Percentiles rank a stretch among this genome's conserved stretches.
Conservation (phyloP, 352 stramenopile genomes). For the Globisporangium polare region DNA sequence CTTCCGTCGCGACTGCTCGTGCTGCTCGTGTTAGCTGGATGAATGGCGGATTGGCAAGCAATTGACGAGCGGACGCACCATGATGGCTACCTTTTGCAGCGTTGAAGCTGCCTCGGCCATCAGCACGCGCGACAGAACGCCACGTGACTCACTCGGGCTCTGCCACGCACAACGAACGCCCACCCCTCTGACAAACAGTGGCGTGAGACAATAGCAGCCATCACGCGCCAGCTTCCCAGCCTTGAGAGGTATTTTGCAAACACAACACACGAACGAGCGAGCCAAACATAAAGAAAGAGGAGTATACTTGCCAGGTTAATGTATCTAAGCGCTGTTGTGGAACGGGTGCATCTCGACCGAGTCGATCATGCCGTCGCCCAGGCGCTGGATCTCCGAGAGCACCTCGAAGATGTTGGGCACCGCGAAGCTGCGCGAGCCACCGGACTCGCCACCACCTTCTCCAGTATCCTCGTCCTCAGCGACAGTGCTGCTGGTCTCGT, state of each 20-base stretch:
- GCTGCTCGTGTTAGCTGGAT: not conserved
- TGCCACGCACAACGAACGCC: not conserved
- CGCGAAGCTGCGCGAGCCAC: constrained; percentile 29
- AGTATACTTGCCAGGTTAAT: constrained; percentile 6
- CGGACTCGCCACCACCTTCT: constrained; percentile 6
- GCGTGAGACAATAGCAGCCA: not conserved
- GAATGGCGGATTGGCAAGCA: too few species aligned
- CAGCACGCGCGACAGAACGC: not conserved
- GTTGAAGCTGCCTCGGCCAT: constrained; percentile 6
- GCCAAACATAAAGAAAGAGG: not conserved
- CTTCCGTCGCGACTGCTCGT: constrained; percentile 1
- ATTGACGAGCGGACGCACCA: too few species aligned
- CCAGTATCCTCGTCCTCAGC: constrained; percentile 15
- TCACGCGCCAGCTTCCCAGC: too few species aligned
- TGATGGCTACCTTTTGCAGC: constrained; percentile 4
- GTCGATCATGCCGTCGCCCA: constrained; percentile 62
- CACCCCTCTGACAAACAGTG: not conserved
- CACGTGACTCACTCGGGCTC: not conserved
- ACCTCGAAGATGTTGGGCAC: constrained; percentile 79
- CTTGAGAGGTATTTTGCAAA: too few species aligned
- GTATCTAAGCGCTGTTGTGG: constrained; percentile 5
- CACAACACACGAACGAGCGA: too few species aligned
- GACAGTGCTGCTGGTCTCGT: constrained; percentile 1
- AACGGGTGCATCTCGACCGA: constrained; percentile 54
- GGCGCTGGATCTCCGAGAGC: constrained; percentile 66